Base-by-base conservation (phyloP, 2,329 filamentous ascomycete species). In the Tympanopsis confertula region DNA sequence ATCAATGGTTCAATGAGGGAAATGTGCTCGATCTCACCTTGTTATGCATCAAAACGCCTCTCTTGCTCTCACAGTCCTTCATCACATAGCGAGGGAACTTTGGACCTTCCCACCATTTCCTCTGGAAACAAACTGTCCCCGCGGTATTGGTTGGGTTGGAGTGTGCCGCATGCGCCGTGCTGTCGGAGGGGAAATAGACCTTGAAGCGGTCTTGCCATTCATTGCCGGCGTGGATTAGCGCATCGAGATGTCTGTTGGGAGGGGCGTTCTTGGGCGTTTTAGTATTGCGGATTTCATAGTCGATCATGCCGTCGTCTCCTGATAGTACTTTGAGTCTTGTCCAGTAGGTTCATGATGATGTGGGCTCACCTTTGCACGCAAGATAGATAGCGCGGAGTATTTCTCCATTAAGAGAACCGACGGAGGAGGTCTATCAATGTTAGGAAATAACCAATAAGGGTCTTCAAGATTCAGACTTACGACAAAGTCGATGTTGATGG, bases 41-140 rank as follows among this genome's bases (percentile, higher is more conserved):
- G 59, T 77, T 93, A 58, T 98, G 91, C 65, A 93, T 85, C 44
- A 98, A 63, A 17, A 95, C 54, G 1, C 86, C 84, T 3, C 60
- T 68, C 18, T 65, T 71, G 44, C 83, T 93, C 44, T 78, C 64
- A 52, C 82, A 87, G 53, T 96, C 86, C 37, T 79, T 73, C 49
- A 96, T 63, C 20, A 85, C 63, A 29, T 73, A 58, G 30, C 66
- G 70, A 3, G 89, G 89, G 49, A 96, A 96, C 0, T 63, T 72
- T 2, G 67, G 43, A 1, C 69, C 61, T 30, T 78, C 65, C 69
- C 82, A 96, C 77, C 79, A 87, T 43, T 74, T 78, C 5, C 69
- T 61, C 42, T 81, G 72, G 41, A 91, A 70, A 50, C 82, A 94
- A 41, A 96, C 87, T 1, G 88, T 94, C 5, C 89, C 89, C 17